phyloP scores from a whole-genome alignment of 139 green algal species.

The Tetradesmus lagerheimii region DNA sequence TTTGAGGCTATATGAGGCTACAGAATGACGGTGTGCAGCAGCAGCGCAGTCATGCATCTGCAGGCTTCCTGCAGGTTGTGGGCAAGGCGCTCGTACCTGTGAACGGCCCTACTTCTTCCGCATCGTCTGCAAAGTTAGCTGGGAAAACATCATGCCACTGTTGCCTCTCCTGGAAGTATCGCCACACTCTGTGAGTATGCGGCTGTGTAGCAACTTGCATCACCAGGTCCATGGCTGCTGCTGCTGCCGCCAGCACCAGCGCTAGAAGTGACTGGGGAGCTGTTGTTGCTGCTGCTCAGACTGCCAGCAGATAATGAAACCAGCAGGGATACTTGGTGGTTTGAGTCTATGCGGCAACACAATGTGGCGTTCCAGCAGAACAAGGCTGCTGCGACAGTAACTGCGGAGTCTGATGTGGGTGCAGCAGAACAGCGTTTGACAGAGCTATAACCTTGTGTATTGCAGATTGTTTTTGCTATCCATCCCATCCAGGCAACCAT shows the following conservation, averaged over 20 bases:
- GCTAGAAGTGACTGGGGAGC: neutral
- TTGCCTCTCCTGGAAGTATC: constrained; percentile 16
- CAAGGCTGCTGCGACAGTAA: neutral
- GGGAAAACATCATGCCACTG: constrained; percentile 14
- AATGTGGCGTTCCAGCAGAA: neutral
- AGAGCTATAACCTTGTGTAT: too few relatives aligned
- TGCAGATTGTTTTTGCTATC: too few relatives aligned
- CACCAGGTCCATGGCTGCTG: constrained; percentile 26
- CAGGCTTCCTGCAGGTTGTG: neutral
- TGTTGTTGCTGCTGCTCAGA: neutral
- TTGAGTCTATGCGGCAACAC: too few relatives aligned
- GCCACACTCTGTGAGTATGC: neutral
- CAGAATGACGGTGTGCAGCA: neutral
- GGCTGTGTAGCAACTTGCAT: constrained; percentile 17
- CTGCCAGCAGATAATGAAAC: neutral
- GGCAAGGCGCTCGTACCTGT: neutral
- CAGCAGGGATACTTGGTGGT: neutral
- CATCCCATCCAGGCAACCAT: too few relatives aligned
- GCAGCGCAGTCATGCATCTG: neutral
- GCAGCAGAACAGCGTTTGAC: too few relatives aligned
- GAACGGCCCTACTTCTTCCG: constrained; percentile 16
- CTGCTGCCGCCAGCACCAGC: neutral
- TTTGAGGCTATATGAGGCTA: too few relatives aligned
- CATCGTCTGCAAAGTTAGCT: constrained; percentile 10
- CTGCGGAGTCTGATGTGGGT: neutral